Conservation (phyloP, 1,284 basidiomycete species). For the Heterobasidion occidentale region DNA sequence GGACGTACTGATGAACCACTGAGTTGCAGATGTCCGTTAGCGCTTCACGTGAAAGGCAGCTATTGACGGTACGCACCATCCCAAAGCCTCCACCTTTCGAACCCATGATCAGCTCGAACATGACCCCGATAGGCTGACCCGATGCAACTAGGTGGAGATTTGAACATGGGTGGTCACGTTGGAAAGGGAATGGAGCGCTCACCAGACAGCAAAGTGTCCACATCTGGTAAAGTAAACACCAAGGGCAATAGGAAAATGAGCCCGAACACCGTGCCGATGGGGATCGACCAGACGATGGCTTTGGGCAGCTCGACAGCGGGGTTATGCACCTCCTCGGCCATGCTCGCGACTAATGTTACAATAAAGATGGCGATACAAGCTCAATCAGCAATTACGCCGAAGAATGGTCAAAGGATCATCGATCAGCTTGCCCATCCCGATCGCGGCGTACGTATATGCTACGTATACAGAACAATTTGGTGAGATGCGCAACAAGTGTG, state of each 20-base stretch:
- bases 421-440: conserved; percentile 40
- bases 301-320: conserved; percentile 48
- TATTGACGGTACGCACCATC: conserved; percentile 27
- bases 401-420: conserved; percentile 3
- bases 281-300: conserved; percentile 54
- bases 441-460: conserved; percentile 44
- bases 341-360: conserved; percentile 35
- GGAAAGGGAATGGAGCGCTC: conserved; percentile 3
- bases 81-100: conserved; percentile 58
- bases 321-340: conserved; percentile 59
- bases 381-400: too few species aligned
- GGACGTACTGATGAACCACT: conserved; percentile 41
- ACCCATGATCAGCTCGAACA: conserved; percentile 60
- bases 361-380: too few species aligned
- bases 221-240: conserved; percentile 60
- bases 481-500: neutral
- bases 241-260: conserved; percentile 62
- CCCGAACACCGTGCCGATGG: conserved; percentile 50
- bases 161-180: too few species aligned
- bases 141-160: conserved; percentile 27
- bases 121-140: conserved; percentile 58
- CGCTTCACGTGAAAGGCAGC: neutral
- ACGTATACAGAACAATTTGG: too few species aligned
- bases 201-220: conserved; percentile 44
- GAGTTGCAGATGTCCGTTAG: neutral